Evolutionary conservation across 225 moss, liverwort and hornwort species (phyloP).

Genomic region (Bryoerythrophyllum caledonicum): DNA sequence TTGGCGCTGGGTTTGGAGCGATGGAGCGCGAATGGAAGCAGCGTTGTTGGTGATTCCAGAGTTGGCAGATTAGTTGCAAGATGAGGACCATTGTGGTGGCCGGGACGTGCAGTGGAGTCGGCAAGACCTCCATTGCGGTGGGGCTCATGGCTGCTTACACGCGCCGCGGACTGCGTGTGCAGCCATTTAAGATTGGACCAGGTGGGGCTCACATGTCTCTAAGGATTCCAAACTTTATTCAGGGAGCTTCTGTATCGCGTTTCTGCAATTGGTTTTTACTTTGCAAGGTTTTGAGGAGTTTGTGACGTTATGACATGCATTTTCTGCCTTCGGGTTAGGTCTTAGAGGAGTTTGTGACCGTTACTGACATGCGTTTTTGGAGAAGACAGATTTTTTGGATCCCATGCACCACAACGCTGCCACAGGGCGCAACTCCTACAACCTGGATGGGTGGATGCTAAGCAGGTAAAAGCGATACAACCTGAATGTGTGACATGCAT

Average conservation of each 20-base stretch:
- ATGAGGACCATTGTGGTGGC: constrained; percentile 80
- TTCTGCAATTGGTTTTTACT: too few species aligned
- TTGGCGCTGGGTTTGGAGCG: background rate
- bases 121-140: constrained; percentile 76
- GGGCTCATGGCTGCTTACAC: constrained; percentile 72
- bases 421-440: constrained; percentile 65
- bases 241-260: too few species aligned
- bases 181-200: constrained; percentile 77
- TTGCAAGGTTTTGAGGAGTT: too few species aligned
- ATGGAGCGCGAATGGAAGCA: constrained; percentile 22
- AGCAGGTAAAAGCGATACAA: constrained; percentile 38
- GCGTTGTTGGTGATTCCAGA: constrained; percentile 11
- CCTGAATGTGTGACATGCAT: too few species aligned
- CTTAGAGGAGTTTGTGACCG: background rate
- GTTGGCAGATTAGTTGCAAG: constrained; percentile 11
- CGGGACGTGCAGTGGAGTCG: constrained; percentile 70
- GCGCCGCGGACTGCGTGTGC: constrained; percentile 64
- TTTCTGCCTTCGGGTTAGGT: too few species aligned
- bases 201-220: constrained; percentile 35
- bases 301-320: too few species aligned
- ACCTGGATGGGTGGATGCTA: constrained; percentile 77
- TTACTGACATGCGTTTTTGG: constrained; percentile 17
- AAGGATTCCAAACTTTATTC: background rate
- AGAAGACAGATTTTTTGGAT: constrained; percentile 66
- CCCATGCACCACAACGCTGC: constrained; percentile 76